Conservation (phyloP, 139 green algal genomes). For the Closterium sp. region DNA sequence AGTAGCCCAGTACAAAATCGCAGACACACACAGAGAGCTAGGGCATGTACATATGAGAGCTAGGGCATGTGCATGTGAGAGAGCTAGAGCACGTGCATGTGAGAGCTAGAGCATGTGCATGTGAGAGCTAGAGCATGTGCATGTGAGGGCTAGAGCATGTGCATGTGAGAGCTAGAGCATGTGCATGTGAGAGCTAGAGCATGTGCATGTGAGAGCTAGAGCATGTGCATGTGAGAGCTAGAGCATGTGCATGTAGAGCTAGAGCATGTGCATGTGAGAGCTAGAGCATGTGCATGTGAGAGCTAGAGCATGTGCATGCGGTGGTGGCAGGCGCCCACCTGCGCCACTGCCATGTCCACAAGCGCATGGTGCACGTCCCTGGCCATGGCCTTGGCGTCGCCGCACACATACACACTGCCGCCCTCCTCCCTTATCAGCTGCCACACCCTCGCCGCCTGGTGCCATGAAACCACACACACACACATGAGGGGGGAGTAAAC, state of each 20-base stretch:
- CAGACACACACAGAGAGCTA: too few species aligned
- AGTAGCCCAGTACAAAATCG: too few species aligned
- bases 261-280: not conserved
- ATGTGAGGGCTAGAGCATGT: not conserved
- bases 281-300: too few species aligned
- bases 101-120: not conserved
- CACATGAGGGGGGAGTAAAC: not conserved
- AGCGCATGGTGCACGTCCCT: constrained; percentile 88
- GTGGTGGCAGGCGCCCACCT: not conserved
- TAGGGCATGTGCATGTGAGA: too few species aligned
- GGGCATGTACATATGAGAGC: not conserved
- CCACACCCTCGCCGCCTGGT: constrained; percentile 52
- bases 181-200: not conserved
- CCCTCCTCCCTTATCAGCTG: constrained; percentile 5
- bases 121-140: not conserved
- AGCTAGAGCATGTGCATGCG: not conserved
- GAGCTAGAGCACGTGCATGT: not conserved
- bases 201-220: not conserved
- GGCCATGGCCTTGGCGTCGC: constrained; percentile 94
- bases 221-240: not conserved
- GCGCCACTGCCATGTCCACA: constrained; percentile 57
- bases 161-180: not conserved
- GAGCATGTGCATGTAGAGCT: too few species aligned
- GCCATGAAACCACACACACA: not conserved
- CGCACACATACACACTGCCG: constrained; percentile 88